Base-by-base conservation (phyloP, 495 filamentous ascomycete species). In the Penicillium macrosclerotiorum region DNA sequence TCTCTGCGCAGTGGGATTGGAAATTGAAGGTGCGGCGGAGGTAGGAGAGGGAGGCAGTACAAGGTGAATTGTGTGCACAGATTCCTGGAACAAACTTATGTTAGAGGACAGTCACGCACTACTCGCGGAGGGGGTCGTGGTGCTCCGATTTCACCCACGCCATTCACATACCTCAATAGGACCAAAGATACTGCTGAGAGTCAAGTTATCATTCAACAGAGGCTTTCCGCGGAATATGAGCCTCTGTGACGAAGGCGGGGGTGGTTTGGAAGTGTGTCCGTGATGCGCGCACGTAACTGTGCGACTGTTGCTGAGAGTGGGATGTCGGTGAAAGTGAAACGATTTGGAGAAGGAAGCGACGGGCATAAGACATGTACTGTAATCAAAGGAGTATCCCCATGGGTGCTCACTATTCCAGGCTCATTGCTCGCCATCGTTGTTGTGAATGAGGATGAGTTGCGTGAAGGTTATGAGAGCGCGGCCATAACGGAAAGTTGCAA, bases 181-280 rank as follows among this genome's bases (percentile, higher is more conserved):
- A 3, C 75, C 75, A 53, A 89, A 78, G 0, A 88, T 59, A 13
- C 78, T 75, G 32, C 70, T 51, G 57, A 90, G 66, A 0, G 73
- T 83, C 20, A 74, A 71, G 13, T 51, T 64, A 14, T 83, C 74
- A 45, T 74, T 71, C 14, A 62, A 47, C 14, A 89, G 67, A 25
- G 79, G 62, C 37, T 78, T 79, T 6, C 86, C 86, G 44, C 78
- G 68, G 50, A 86, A 81, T 19, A 89, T 88, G 32, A 90, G 57
- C 8, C 84, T 71, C 55, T 88, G 84, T 3, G 67, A 68, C 3
- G 57, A 46, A 62, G 78, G 56, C 3, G 71, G 38, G 84, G 80
- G 7, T 71, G 77, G 26, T 67, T 72, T 4, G 72, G 63, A n/a
- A 88, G 60, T 11, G 59, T 51, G 44, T 78, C 64, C 11, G 76